A percentile compares a stretch with the other conserved stretches of the same genome.
Conservation (phyloP, 495 filamentous ascomycete genomes). For the Trypethelium eluteriae region DNA sequence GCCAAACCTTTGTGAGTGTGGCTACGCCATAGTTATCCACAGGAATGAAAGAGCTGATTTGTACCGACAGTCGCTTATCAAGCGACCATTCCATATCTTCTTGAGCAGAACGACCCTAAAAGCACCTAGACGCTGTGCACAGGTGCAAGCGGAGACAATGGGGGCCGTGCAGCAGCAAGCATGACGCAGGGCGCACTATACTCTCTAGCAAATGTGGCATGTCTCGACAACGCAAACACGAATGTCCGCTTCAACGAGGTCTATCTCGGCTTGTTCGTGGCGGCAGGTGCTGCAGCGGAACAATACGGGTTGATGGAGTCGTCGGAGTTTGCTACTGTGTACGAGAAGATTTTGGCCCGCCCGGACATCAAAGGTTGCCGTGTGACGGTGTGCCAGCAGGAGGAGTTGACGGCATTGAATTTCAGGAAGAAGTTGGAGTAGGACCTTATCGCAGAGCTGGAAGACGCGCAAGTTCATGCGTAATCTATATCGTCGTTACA, state of each 20-base stretch:
- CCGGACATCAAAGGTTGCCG: neutral
- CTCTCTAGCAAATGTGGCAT: constrained; percentile 33
- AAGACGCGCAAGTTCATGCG: too few relatives aligned
- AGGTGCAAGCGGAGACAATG: constrained; percentile 35
- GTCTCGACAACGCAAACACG: constrained; percentile 33
- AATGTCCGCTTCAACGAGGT: constrained; percentile 41
- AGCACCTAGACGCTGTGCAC: constrained; percentile 39
- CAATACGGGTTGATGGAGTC: constrained; percentile 26
- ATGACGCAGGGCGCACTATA: constrained; percentile 38
- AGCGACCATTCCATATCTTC: constrained; percentile 36
- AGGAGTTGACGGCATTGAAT: neutral
- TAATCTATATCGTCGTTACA: too few relatives aligned
- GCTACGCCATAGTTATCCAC: too few relatives aligned
- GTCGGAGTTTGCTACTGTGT: constrained; percentile 25
- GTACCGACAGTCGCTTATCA: constrained; percentile 38
- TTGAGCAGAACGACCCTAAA: constrained; percentile 31
- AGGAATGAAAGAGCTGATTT: too few relatives aligned
- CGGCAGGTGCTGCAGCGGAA: constrained; percentile 31
- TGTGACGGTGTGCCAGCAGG: neutral
- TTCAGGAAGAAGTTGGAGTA: neutral
- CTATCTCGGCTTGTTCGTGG: constrained; percentile 33
- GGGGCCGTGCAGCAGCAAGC: constrained; percentile 26
- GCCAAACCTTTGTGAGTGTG: constrained; percentile 39
- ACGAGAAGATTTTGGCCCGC: constrained; percentile 16
- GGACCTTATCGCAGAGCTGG: too few relatives aligned